Base-by-base conservation (phyloP, 768 basidiomycete species). In the Podaxis pistillaris region DNA sequence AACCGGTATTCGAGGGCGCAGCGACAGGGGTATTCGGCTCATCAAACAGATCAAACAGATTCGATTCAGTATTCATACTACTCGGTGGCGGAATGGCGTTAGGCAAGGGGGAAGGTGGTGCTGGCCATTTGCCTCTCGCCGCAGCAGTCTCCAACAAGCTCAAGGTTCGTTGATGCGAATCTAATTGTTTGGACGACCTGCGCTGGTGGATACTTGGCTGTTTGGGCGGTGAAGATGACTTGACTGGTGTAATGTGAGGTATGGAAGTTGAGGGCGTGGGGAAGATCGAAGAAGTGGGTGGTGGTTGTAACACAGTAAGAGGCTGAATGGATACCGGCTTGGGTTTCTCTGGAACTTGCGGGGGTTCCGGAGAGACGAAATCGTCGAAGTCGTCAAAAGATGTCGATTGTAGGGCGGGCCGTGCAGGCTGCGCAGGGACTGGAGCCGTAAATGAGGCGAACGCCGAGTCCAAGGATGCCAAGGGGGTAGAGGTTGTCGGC, bases 131-230 rank as follows among this genome's bases (percentile, higher is more conserved):
- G n/a, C 79, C 79, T 13, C 78, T 77, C 2, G 84, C 73, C 7
- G 86, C 86, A 7, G 84, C 89, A 15, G 72, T 74, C 64, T 86
- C 81, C 66, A 91, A 70, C 26, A 90, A 75, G 64, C 78, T 85
- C 63, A 82, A 71, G 1, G 87, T 86, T 41, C 87, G 83, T 61
- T 80, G 77, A 65, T 86, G 86, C 60, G 64, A 64, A 15, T 82
- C 81, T 12, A 78, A 76, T 37, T 76, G 71, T 51, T 77, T 76
- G 12, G 80, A 73, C 2, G 63, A 52, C 71, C 72, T 73, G 51
- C 69, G 73, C 38, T 64, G 61, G 51, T 68, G 63, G 56, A 58
- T 41, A 58, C 60, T 63, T 8, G 22, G 13, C n/a, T 38, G 51
- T 56, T 62, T 58, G n/a, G 60, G 37, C 4, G 57, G 54, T 19